A percentile compares a stretch with the other conserved stretches of the same genome.
phyloP scores from a whole-genome alignment of 2,329 filamentous ascomycete genomes.

The Alternaria brassicicola region DNA sequence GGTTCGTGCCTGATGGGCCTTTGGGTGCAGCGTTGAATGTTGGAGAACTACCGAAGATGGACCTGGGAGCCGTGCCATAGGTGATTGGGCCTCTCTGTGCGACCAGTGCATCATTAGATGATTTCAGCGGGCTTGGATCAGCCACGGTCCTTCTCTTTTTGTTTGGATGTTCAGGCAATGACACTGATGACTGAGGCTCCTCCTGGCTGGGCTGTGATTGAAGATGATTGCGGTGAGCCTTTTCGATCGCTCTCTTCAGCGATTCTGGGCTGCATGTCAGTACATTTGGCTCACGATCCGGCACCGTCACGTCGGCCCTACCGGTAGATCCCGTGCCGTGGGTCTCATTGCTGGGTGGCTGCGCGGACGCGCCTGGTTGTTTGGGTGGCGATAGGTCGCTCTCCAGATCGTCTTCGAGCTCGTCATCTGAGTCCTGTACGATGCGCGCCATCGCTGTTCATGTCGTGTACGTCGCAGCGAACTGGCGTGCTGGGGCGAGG shows the following conservation, averaged over 20 bases:
- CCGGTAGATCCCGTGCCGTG: slow-evolving; percentile 40
- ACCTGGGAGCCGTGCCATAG: slow-evolving; percentile 18
- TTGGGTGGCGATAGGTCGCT: slow-evolving; percentile 14
- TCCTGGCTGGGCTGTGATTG: slow-evolving; percentile 22
- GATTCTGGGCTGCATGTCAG: slow-evolving; percentile 24
- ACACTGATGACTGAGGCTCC: slow-evolving; percentile 25
- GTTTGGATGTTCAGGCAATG: slow-evolving; percentile 25
- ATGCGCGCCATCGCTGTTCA: slow-evolving; percentile 32
- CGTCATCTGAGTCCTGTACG: slow-evolving; percentile 49
- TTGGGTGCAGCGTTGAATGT: slow-evolving; percentile 1
- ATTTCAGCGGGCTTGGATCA: slow-evolving; percentile 10
- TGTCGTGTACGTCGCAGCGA: background rate
- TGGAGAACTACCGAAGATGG: slow-evolving; percentile 1
- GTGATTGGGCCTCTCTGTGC: slow-evolving; percentile 13
- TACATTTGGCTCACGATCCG: background rate
- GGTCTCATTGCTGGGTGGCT: slow-evolving; percentile 10
- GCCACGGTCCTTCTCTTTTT: slow-evolving; percentile 32
- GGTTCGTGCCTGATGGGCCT: background rate
- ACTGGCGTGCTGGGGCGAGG: background rate
- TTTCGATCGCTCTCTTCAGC: slow-evolving; percentile 31
- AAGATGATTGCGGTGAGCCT: slow-evolving; percentile 35
- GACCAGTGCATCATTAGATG: background rate
- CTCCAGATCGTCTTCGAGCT: slow-evolving; percentile 41
- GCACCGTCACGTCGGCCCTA: slow-evolving; percentile 14
- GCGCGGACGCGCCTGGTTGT: slow-evolving; percentile 23